These are phyloP conservation scores for Solanum commersonii DNA, from an alignment of 257 asterid genomes.

Conservation along the genomic window DNA sequence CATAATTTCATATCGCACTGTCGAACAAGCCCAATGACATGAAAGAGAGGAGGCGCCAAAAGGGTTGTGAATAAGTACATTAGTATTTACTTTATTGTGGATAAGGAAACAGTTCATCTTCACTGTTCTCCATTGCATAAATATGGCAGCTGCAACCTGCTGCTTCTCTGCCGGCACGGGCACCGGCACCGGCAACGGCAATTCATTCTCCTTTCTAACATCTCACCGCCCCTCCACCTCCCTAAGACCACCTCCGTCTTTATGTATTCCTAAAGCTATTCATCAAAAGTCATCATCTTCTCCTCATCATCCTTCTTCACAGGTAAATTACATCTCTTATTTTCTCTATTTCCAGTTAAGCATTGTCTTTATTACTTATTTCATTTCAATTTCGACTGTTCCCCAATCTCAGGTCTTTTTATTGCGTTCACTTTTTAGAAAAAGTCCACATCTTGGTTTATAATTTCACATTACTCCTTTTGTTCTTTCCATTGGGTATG, in stretches of 20 bases:
- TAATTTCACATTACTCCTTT: background rate
- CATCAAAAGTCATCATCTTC: background rate
- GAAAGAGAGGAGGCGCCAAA: background rate
- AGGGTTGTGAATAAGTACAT: background rate
- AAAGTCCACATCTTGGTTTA: background rate
- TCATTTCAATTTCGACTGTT: background rate
- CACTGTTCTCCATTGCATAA: background rate
- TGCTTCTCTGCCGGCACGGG: background rate
- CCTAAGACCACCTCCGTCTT: background rate
- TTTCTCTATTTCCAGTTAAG: background rate
- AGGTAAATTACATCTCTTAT: background rate
- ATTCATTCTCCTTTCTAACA: background rate
- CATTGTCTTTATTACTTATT: background rate
- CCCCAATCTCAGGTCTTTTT: background rate
- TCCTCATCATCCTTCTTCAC: background rate
- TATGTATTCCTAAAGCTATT: background rate
- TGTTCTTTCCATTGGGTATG: background rate
- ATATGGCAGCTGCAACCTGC: constrained; percentile 4
- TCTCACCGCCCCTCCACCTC: background rate
- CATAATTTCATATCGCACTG: fast-evolving
- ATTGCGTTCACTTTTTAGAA: background rate
- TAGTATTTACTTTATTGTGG: background rate
- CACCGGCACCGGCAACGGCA: background rate
- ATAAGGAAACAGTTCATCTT: background rate
- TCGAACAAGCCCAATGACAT: too few species aligned